Evolutionary conservation across 2,329 filamentous ascomycete species (phyloP).

Genomic region (Fusarium sp.): DNA sequence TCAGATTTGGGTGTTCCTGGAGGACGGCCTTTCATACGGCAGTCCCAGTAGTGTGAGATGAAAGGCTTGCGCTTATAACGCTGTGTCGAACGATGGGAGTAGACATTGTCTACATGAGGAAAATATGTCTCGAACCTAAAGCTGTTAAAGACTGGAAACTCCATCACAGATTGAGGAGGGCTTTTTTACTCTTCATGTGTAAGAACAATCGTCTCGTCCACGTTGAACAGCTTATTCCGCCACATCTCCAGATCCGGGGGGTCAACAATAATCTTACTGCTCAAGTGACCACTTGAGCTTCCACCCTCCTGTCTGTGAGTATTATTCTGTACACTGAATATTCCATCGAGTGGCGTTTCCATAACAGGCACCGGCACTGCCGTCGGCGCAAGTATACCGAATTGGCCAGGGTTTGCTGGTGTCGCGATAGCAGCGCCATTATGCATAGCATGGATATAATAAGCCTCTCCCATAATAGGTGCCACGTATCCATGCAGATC

Average conservation of each 20-base stretch:
- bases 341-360: constrained; percentile 1
- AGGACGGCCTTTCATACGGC: constrained; percentile 80
- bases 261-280: constrained; percentile 67
- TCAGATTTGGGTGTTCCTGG: constrained; percentile 82
- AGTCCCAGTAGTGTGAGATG: constrained; percentile 86
- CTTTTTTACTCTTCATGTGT: constrained; percentile 73
- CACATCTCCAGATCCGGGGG: constrained; percentile 75
- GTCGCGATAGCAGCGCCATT: background rate
- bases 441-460: constrained; percentile 18
- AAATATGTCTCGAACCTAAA: constrained; percentile 81
- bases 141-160: background rate
- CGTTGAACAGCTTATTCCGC: constrained; percentile 77
- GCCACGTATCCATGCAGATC: constrained; percentile 27
- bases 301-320: background rate
- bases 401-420: constrained; percentile 48
- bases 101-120: constrained; percentile 84
- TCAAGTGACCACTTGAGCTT: constrained; percentile 60
- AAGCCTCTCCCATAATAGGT: constrained; percentile 28
- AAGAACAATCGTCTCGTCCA: constrained; percentile 76
- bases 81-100: constrained; percentile 84
- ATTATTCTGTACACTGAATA: constrained; percentile 1
- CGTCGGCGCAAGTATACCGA: constrained; percentile 56
- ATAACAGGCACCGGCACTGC: constrained; percentile 26
- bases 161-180: too few relatives aligned
- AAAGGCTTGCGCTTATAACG: constrained; percentile 85